phyloP scores from a whole-genome alignment of 2,329 filamentous ascomycete species.

The Chaetomium globosum region DNA sequence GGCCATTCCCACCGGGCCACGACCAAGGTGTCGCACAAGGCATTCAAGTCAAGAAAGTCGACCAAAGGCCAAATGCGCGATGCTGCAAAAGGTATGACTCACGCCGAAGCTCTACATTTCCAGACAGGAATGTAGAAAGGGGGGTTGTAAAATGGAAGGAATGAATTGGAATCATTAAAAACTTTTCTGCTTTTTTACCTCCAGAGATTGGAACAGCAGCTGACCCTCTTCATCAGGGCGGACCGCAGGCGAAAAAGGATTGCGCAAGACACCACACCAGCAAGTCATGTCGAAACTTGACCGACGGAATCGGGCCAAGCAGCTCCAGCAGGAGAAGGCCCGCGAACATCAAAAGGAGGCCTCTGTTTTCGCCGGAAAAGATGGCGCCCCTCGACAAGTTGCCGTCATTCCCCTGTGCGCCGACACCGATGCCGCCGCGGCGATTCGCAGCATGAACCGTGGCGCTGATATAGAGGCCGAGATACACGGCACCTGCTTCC shows the following conservation, averaged over 20 bases:
- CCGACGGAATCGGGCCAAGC: conserved; percentile 90
- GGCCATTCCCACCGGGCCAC: conserved; percentile 89
- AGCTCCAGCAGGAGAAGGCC: conserved; percentile 81
- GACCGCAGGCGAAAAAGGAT: conserved; percentile 70
- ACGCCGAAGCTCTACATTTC: conserved; percentile 4
- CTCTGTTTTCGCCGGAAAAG: conserved; percentile 80
- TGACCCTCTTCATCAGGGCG: conserved; percentile 62
- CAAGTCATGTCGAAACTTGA: conserved; percentile 98
- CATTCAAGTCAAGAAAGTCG: conserved; percentile 89
- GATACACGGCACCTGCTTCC: conserved; percentile 57
- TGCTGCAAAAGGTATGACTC: conserved; percentile 70
- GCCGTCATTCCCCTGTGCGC: conserved; percentile 82
- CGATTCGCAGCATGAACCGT: conserved; percentile 70
- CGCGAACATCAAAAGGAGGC: conserved; percentile 78
- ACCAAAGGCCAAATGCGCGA: conserved; percentile 87
- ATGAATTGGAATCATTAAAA: not conserved
- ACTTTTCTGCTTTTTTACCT: not conserved
- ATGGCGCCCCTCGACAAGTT: conserved; percentile 85
- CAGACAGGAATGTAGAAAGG: not conserved
- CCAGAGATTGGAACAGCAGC: not conserved
- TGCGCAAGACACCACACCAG: conserved; percentile 87
- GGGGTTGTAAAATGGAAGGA: not conserved
- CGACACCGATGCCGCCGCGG: conserved; percentile 67
- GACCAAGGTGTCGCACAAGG: conserved; percentile 84
- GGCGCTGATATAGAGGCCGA: conserved; percentile 78